Evolutionary conservation across 2,329 filamentous ascomycete species (phyloP).

Genomic region (Sporothrix humicola): DNA sequence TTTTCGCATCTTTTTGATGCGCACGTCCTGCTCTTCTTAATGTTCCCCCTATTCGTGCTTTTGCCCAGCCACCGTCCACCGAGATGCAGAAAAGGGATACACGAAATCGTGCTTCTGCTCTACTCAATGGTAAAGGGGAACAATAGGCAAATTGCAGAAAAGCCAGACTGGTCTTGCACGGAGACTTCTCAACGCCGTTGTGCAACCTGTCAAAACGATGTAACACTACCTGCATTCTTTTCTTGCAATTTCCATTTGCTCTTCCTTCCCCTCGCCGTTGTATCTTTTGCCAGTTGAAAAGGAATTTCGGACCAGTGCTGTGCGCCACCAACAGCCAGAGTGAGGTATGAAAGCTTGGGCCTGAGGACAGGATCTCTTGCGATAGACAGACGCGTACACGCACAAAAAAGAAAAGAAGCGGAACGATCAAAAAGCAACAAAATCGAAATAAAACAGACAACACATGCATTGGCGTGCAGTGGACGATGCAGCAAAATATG

Average conservation of each 20-base stretch:
- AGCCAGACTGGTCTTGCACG: background rate
- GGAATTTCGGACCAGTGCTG: background rate
- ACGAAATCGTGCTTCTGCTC: background rate
- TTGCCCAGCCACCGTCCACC: conserved; percentile 8
- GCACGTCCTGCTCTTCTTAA: conserved; percentile 15
- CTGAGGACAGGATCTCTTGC: background rate
- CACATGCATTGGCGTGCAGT: conserved; percentile 26
- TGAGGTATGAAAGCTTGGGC: background rate
- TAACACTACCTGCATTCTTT: conserved; percentile 21
- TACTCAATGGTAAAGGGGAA: background rate
- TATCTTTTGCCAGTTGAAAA: background rate
- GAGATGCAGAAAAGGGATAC: background rate
- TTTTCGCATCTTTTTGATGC: background rate
- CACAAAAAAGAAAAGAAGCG: background rate
- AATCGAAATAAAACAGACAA: conserved; percentile 11
- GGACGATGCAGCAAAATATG: conserved; percentile 20
- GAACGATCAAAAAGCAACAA: background rate
- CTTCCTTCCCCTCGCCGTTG: background rate
- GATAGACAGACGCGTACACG: background rate
- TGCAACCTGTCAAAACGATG: conserved; percentile 30
- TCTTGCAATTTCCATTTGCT: background rate
- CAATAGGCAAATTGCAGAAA: background rate
- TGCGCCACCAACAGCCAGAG: background rate
- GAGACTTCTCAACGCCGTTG: conserved; percentile 22
- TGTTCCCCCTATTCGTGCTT: conserved; percentile 15